Evolutionary conservation across 805 yeast species (phyloP).

Genomic region (Cyberlindnera mrakii): DNA sequence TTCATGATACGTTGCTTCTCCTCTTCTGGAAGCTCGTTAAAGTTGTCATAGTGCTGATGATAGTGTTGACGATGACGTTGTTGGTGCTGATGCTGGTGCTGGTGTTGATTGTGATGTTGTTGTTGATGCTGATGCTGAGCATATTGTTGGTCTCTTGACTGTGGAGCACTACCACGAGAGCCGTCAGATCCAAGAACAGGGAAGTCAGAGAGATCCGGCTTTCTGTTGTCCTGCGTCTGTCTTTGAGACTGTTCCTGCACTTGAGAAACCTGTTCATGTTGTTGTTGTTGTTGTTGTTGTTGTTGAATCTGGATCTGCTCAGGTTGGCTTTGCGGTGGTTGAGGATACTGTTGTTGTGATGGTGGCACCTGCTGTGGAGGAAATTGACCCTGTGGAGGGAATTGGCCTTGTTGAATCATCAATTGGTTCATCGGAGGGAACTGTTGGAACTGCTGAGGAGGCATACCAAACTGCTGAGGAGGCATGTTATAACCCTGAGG

Average conservation of each 20-base stretch:
- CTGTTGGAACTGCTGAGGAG: constrained; percentile 22
- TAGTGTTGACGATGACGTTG: constrained; percentile 23
- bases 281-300: constrained; percentile 20
- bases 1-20: constrained; percentile 61
- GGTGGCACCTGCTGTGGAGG: constrained; percentile 16
- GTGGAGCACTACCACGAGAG: constrained; percentile 8
- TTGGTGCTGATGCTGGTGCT: constrained; percentile 14
- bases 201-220: constrained; percentile 38
- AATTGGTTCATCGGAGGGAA: constrained; percentile 26
- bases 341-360: constrained; percentile 13
- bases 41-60: constrained; percentile 25
- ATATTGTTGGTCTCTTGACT: constrained; percentile 10
- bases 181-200: constrained; percentile 49
- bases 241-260: no score
- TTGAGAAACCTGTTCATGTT: constrained; percentile 17
- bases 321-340: constrained; percentile 12
- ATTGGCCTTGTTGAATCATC: constrained; percentile 15
- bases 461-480: constrained; percentile 13
- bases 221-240: not conserved
- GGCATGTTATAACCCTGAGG: constrained; percentile 5
- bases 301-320: constrained; percentile 17
- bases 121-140: constrained; percentile 8
- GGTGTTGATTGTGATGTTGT: constrained; percentile 10
- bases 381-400: constrained; percentile 6
- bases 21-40: constrained; percentile 53